Base-by-base conservation (phyloP, 2,329 filamentous ascomycete species). In the Trichoderma koningiopsis region DNA sequence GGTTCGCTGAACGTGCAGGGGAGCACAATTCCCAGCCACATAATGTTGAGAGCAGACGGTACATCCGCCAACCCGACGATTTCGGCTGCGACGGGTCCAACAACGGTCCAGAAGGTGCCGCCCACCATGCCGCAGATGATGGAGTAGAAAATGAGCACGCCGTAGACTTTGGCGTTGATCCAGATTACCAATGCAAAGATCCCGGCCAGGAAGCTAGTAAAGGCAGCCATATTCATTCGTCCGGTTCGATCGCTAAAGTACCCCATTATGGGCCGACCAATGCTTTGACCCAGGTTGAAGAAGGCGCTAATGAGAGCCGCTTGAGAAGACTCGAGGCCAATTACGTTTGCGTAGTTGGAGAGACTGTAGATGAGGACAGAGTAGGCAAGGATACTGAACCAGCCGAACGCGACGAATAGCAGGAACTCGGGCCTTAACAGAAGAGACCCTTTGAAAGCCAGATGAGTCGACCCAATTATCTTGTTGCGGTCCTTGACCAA, bases 321-420 rank as follows among this genome's bases (percentile, higher is more conserved):
- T 75, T 94, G 88, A 5, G 86, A 83, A 2, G 91, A 83, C 0
- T 84, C 83, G 35, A 94, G 85, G 1, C 92, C 92, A 55, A 94
- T 86, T 5, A 84, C 85, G 68, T 86, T 84, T 47, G 90, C 90
- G 75, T 93, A 95, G 76, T 90, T 92, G 16, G 92, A 89, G 57
- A 94, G 81, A 13, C 88, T 91, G 79, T 94, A 95, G 56, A 94
- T 85, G n/a, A 94, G 83, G 5, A 93, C 90, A 31, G 92, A 85
- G 74, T 95, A 95, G 5, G 86, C 91, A 16, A 95, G 80, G 80
- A 94, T 88, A 70, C 86, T 89, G 72, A 94, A 89, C 78, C 89
- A 88, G 8, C 90, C 89, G 82, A 89, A 96, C 2, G 79, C 83
- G 47, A 92, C 78, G 14, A 92, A 82, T 2, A 93, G 80, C 31